Evolutionary conservation across 208 protist species (phyloP), one percentile per base, ranked within the genome.

Genomic region (Phytomonas sp.): DNA sequence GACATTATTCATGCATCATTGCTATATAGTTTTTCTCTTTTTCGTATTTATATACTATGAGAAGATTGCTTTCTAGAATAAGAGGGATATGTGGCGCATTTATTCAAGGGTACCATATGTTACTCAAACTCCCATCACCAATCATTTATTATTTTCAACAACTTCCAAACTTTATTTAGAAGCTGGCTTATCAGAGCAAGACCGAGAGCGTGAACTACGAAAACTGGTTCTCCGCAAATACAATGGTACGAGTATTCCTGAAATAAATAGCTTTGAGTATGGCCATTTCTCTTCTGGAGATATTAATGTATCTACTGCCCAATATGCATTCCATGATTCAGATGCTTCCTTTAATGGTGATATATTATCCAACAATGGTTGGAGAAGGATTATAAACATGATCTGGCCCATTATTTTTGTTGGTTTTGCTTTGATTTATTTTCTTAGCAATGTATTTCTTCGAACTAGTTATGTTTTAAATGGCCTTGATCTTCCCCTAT

Each of bases 351-450:
- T 29, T 40, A 67, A 42, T 42, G 31, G 63, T 10, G 23, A 37
- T 33, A 60, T 29, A 31, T 49, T 34, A 11, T 26, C 66, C 8
- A 69, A 69, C 37, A 56, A 11, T 30, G 11, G 8, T 31, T 34
- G 31, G 42, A 67, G 16, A 34, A 34, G 29, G 12, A 42, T 60
- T n/a, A 40, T 56, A 29, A 72, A 75, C 12, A 71, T 83, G 23
- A 76, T 80, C 49, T 83, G 72, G 78, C 56, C 82, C 29, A 83
- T 83, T 75, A 71, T 82, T 29, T 75, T 87, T 71, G 78, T 74
- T 6, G 75, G 78, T 11, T 29, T 74, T 30, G 72, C 67, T 32
- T 29, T 87, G 26, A 67, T 83, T 66, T 81, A 76, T 72, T 67
- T 78, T 60, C 79, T 76, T 61, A 71, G 65, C 0, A 87, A 82